Percentiles rank a stretch among this genome's conserved stretches.
Conservation (phyloP, 176 grass and related monocot species). For the Eleusine indica region DNA sequence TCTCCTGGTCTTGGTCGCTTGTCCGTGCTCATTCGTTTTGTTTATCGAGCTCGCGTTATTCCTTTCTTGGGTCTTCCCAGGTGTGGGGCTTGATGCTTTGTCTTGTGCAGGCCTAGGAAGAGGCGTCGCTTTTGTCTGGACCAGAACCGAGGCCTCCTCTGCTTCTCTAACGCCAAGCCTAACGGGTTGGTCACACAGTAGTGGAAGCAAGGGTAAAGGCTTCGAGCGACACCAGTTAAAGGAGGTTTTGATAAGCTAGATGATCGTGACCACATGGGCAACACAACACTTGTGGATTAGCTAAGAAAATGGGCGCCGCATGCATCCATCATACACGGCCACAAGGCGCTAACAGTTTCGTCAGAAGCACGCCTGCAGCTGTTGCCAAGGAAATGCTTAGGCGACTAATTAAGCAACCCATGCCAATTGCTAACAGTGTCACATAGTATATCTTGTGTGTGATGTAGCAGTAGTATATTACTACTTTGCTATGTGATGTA, state of each 20-base stretch:
- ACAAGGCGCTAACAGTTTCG: background rate
- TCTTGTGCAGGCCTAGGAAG: conserved; percentile 23
- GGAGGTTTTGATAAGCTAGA: background rate
- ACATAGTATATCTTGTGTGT: background rate
- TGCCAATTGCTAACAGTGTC: background rate
- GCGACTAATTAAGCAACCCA: conserved; percentile 17
- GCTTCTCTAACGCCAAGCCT: background rate
- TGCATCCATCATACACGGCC: background rate
- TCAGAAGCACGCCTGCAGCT: background rate
- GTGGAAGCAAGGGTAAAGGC: conserved; percentile 23
- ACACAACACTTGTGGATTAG: background rate
- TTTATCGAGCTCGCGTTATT: conserved; percentile 24
- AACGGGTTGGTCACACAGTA: background rate
- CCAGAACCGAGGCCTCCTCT: background rate
- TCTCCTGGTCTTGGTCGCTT: conserved; percentile 21
- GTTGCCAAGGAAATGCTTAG: background rate
- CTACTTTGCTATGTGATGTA: conserved; percentile 15
- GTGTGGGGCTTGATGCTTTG: conserved; percentile 44
- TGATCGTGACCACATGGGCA: background rate
- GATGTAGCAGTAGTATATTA: background rate
- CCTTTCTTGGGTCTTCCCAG: background rate
- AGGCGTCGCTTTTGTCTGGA: conserved; percentile 24
- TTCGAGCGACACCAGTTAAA: background rate
- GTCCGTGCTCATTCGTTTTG: background rate
- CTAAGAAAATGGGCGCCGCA: background rate